These are phyloP conservation scores for Acacia melanoxylon DNA, from an alignment of 306 rosid genomes.

Conservation along the genomic window DNA sequence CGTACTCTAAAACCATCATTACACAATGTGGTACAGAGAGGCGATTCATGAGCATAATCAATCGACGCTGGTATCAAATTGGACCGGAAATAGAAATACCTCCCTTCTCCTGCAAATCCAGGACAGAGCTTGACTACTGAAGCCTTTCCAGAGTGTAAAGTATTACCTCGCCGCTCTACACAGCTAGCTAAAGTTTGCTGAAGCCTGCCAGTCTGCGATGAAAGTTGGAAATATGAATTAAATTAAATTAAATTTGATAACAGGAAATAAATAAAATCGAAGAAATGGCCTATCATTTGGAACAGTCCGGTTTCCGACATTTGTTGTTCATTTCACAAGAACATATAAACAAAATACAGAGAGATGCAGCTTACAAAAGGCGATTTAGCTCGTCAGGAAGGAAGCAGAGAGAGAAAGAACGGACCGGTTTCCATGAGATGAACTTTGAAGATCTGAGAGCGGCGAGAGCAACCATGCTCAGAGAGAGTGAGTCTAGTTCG, in stretches of 20 bases:
- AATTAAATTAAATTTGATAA: neutral
- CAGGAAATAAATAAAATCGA: neutral
- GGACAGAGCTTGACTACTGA: slow-evolving; percentile 74
- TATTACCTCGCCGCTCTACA: slow-evolving; percentile 64
- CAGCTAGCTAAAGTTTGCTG: slow-evolving; percentile 82
- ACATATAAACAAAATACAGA: neutral
- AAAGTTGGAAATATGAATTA: neutral
- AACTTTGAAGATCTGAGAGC: slow-evolving; percentile 57
- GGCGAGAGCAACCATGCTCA: slow-evolving; percentile 39
- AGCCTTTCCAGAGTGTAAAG: slow-evolving; percentile 64
- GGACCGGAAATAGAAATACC: slow-evolving; percentile 62
- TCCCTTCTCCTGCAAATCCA: slow-evolving; percentile 68
- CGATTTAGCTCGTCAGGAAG: neutral
- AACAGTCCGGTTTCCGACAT: neutral
- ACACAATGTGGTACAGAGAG: slow-evolving; percentile 73
- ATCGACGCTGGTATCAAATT: slow-evolving; percentile 58
- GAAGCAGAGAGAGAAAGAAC: neutral
- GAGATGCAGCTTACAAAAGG: neutral
- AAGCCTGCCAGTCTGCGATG: slow-evolving; percentile 66
- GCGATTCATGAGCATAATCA: slow-evolving; percentile 62
- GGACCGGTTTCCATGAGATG: slow-evolving; percentile 70
- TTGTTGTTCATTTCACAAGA: neutral
- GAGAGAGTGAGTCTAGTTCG: neutral
- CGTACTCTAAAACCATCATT: slow-evolving; percentile 66
- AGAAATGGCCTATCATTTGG: neutral